Evolutionary conservation across 257 asterid genomes (phyloP).

Genomic region (Ophiorrhiza pumila): DNA sequence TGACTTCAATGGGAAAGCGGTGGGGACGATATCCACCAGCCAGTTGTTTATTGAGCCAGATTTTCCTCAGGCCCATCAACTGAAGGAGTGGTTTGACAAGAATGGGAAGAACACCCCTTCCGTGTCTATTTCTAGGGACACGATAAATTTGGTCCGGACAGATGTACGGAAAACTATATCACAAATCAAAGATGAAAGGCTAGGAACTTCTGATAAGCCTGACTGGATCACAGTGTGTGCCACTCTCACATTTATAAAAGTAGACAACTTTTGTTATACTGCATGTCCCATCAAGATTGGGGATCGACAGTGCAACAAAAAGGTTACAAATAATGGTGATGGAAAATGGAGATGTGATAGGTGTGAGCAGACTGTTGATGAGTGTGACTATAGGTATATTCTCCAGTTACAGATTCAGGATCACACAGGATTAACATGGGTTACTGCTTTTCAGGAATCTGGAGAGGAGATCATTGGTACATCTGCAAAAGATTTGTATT

Average conservation of each 20-base stretch:
- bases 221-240: slow-evolving; percentile 84
- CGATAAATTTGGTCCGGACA: slow-evolving; percentile 34
- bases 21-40: slow-evolving; percentile 67
- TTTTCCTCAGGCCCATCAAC: slow-evolving; percentile 69
- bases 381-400: slow-evolving; percentile 82
- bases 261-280: slow-evolving; percentile 65
- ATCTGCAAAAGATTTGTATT: slow-evolving; percentile 76
- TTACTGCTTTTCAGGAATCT: slow-evolving; percentile 84
- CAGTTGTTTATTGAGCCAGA: slow-evolving; percentile 80
- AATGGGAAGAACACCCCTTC: slow-evolving; percentile 65
- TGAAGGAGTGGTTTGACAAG: slow-evolving; percentile 62
- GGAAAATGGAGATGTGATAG: slow-evolving; percentile 86
- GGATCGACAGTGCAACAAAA: slow-evolving; percentile 82
- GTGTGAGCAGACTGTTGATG: slow-evolving; percentile 67
- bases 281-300: slow-evolving; percentile 79
- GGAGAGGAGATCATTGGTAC: slow-evolving; percentile 83
- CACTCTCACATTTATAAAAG: slow-evolving; percentile 56
- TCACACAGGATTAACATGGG: slow-evolving; percentile 86
- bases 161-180: slow-evolving; percentile 73
- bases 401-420: slow-evolving; percentile 91
- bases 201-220: slow-evolving; percentile 89
- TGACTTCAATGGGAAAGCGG: slow-evolving; percentile 82
- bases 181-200: slow-evolving; percentile 80
- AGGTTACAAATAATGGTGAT: slow-evolving; percentile 77
- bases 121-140: slow-evolving; percentile 67